phyloP scores from a whole-genome alignment of 768 basidiomycete species.

The Suillus hirtellus region DNA sequence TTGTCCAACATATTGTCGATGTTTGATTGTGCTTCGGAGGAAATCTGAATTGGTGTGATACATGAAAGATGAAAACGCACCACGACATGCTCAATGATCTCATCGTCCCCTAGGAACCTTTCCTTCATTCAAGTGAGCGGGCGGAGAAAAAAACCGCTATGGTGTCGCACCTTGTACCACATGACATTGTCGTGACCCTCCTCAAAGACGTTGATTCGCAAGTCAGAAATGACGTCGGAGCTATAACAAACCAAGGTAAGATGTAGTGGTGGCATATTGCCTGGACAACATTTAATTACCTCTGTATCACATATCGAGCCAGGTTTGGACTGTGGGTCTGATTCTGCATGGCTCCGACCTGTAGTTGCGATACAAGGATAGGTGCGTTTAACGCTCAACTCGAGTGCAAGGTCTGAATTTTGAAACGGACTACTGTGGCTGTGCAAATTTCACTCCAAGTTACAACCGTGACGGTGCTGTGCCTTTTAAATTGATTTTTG shows the following conservation, averaged over 20 bases:
- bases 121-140: slow-evolving; percentile 48
- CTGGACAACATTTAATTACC: slow-evolving; percentile 18
- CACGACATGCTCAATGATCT: slow-evolving; percentile 74
- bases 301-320: slow-evolving; percentile 32
- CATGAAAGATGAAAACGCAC: slow-evolving; percentile 41
- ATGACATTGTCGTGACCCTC: slow-evolving; percentile 58
- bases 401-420: not conserved
- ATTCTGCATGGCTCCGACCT: slow-evolving; percentile 18
- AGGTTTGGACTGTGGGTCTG: slow-evolving; percentile 30
- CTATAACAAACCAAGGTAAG: slow-evolving; percentile 35
- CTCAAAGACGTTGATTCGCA: slow-evolving; percentile 63
- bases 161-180: slow-evolving; percentile 68
- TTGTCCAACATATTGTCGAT: slow-evolving; percentile 66
- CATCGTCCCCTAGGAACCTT: slow-evolving; percentile 68
- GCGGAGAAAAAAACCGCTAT: not conserved
- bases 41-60: not conserved
- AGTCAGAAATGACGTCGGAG: slow-evolving; percentile 71
- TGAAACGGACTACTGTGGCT: slow-evolving; percentile 18
- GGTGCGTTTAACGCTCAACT: not conserved
- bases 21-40: slow-evolving; percentile 62
- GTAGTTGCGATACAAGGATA: not conserved
- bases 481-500: not conserved
- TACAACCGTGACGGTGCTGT: not conserved
- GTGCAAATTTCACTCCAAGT: slow-evolving; percentile 10
- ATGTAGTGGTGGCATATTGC: not conserved